phyloP scores from a whole-genome alignment of 768 basidiomycete genomes.

The Tulasnella calospora region DNA sequence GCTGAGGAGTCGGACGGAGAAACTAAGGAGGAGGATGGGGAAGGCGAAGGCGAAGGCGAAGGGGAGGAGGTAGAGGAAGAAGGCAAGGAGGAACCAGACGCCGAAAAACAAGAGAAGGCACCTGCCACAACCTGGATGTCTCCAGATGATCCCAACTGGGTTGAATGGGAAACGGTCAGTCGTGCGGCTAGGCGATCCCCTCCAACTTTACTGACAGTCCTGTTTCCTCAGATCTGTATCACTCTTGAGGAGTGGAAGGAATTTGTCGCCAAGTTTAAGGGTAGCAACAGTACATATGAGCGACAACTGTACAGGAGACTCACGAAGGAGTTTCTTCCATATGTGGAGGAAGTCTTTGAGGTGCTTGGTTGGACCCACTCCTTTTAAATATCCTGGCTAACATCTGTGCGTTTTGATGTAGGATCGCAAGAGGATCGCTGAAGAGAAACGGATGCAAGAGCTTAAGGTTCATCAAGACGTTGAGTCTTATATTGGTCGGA shows the following conservation, averaged over 20 bases:
- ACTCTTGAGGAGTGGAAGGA: slow-evolving; percentile 27
- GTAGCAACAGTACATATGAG: slow-evolving; percentile 26
- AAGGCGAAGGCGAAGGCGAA: neutral
- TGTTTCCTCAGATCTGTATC: slow-evolving; percentile 23
- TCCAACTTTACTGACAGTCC: neutral
- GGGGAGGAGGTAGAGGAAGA: neutral
- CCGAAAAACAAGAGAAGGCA: slow-evolving; percentile 7
- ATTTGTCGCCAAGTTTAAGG: slow-evolving; percentile 22
- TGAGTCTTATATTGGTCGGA: slow-evolving; percentile 75
- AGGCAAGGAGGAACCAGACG: slow-evolving; percentile 2
- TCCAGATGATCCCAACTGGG: slow-evolving; percentile 23
- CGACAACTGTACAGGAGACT: slow-evolving; percentile 21
- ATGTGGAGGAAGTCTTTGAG: slow-evolving; percentile 16
- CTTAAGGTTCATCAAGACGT: slow-evolving; percentile 11
- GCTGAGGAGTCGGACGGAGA: neutral
- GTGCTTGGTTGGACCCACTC: neutral
- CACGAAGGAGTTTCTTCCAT: slow-evolving; percentile 9
- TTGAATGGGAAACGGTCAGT: slow-evolving; percentile 30
- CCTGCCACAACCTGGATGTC: slow-evolving; percentile 9
- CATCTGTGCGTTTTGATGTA: neutral
- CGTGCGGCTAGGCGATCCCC: neutral
- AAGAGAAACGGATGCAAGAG: neutral
- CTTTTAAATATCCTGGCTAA: neutral
- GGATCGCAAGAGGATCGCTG: slow-evolving; percentile 16
- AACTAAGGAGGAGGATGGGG: neutral